Conservation (phyloP, 1,284 basidiomycete genomes). For the Sphaerobolus stellatus region DNA sequence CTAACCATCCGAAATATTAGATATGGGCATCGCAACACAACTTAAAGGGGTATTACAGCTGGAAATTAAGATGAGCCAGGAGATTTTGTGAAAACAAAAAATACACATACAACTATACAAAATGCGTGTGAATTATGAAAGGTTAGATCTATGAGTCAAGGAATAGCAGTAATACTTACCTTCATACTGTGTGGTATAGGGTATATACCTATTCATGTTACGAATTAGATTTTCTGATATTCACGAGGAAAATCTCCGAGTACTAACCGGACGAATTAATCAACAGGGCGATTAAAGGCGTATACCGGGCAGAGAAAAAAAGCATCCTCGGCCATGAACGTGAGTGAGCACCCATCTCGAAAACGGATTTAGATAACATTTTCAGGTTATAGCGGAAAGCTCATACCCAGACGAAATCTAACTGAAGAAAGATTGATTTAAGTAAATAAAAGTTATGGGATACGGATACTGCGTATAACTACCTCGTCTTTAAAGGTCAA, state of each 20-base stretch:
- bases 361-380: not conserved
- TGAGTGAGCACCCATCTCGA: slow-evolving; percentile 4
- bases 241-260: too few species aligned
- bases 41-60: not conserved
- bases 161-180: too few species aligned
- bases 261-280: not conserved
- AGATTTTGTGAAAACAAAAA: not conserved
- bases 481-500: slow-evolving; percentile 8
- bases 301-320: slow-evolving; percentile 8
- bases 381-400: not conserved
- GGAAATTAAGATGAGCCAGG: not conserved
- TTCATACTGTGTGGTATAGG: not conserved
- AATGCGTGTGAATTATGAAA: not conserved
- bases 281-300: not conserved
- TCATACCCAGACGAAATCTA: slow-evolving; percentile 13
- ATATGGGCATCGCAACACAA: not conserved
- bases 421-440: not conserved
- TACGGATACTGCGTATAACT: not conserved
- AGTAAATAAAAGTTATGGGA: not conserved
- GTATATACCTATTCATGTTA: too few species aligned
- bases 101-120: not conserved
- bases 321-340: slow-evolving; percentile 11
- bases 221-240: too few species aligned
- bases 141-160: too few species aligned
- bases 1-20: slow-evolving; percentile 1